Evolutionary conservation across 441 rosid genomes (phyloP).

Genomic region (Sinapis alba): DNA sequence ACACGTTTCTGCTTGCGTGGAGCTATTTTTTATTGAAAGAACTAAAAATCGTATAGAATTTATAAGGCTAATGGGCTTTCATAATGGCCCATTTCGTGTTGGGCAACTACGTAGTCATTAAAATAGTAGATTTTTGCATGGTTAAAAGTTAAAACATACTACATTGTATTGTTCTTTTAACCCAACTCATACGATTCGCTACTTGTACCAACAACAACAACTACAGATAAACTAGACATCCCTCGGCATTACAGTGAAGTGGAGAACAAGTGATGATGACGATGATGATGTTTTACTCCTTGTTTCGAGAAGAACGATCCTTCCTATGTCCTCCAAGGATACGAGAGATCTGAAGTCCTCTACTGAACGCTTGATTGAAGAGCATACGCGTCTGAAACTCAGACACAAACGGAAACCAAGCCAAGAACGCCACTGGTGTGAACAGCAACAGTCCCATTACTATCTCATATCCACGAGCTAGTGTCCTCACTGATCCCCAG

Average conservation of each 20-base stretch:
- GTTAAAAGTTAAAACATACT: background rate
- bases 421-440: conserved; percentile 96
- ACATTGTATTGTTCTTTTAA: background rate
- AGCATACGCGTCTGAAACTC: conserved; percentile 99
- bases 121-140: background rate
- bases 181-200: conserved; percentile 6
- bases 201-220: conserved; percentile 14
- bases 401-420: conserved; percentile 98
- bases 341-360: conserved; percentile 99
- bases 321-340: conserved; percentile 93
- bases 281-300: conserved; percentile 50
- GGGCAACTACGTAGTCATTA: background rate
- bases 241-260: conserved; percentile 1
- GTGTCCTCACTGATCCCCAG: conserved; percentile 89
- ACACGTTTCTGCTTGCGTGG: conserved; percentile 22
- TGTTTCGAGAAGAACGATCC: conserved; percentile 77
- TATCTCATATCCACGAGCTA: conserved; percentile 95
- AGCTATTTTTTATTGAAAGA: background rate
- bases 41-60: background rate
- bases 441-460: conserved; percentile 92
- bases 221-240: conserved; percentile 9
- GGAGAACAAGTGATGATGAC: background rate
- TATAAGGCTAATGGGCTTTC: background rate
- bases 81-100: background rate
- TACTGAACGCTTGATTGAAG: conserved; percentile 98